Conservation (phyloP, 2,329 filamentous ascomycete genomes). For the Talaromyces sp. region DNA sequence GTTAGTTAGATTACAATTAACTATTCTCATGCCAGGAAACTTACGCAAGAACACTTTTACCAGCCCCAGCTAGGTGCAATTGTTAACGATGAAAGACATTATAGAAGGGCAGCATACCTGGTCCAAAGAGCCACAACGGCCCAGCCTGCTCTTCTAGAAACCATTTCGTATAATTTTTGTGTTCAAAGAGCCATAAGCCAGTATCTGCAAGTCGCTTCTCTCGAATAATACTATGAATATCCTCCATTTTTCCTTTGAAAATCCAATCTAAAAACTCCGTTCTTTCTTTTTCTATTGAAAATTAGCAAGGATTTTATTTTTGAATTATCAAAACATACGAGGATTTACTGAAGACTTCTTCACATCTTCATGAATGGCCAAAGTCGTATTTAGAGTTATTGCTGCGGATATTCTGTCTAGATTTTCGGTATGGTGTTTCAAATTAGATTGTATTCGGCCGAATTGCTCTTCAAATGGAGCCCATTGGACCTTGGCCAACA, state of each 20-base stretch:
- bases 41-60: constrained; percentile 12
- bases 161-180: neutral
- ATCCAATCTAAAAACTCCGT: constrained; percentile 5
- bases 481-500: constrained; percentile 10
- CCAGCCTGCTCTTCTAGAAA: neutral
- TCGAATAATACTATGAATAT: too few relatives aligned
- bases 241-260: too few relatives aligned
- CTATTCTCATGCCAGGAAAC: neutral
- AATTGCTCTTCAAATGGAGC: constrained; percentile 11
- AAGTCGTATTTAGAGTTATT: constrained; percentile 3
- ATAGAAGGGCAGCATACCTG: neutral
- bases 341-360: neutral
- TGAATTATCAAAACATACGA: neutral
- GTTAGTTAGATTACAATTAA: neutral
- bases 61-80: constrained; percentile 5
- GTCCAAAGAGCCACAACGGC: constrained; percentile 8
- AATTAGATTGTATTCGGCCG: constrained; percentile 5
- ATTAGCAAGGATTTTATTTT: too few relatives aligned
- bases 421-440: constrained; percentile 5
- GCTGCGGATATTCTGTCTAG: constrained; percentile 2
- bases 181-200: neutral
- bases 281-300: constrained; percentile 3
- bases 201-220: neutral
- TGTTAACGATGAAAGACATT: neutral
- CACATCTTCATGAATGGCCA: neutral